Evolutionary conservation across 2,329 filamentous ascomycete genomes (phyloP), one percentile per base, ranked within the genome.

Genomic region (Sordariomycetes sp.): DNA sequence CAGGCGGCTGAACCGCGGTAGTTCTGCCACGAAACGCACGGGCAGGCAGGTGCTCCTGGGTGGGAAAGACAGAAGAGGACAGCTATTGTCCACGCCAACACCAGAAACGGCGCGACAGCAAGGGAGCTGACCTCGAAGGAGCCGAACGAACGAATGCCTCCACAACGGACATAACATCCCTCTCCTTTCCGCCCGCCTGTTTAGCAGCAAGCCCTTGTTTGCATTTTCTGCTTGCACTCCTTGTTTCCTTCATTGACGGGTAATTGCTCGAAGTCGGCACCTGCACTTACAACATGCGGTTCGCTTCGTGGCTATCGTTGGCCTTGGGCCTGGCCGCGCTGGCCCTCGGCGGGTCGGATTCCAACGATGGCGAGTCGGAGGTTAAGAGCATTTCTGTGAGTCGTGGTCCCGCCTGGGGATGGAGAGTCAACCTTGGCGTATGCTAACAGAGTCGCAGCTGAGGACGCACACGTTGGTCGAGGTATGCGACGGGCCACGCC

Each of bases 391-490:
- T 63, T 51, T 50, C 60, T 48, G 61, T 63, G 54, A 55, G 61
- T 61, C 24, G 28, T n/a, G 46, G 12, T 12, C 46, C 11, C 8
- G 5, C 22, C 20, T 11, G 22, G 46, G 22, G n/a, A 20, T 48
- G 25, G 18, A 53, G 25, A 53, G 20, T 16, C 1, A 20, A 32
- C 12, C 20, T n/a, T 16, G 3, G 24, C n/a, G 25, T 14, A 24
- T 62, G 34, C 61, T 64, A 55, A 58, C 55, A 53, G 46, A 57
- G 28, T 25, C 35, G 61, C 72, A 95, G 89, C 80, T 96, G 68
- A 85, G 90, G 69, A 96, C 92, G 68, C 92, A 96, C 74, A 93
- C 87, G 68, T 79, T 96, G 62, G 77, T 81, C 70, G 82, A 88
- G 79, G 89, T 92, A 76, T 72, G 86, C 81, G 65, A 60, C 64